Evolutionary conservation across 1,284 basidiomycete genomes (phyloP), one percentile per base, ranked within the genome.

Genomic region (Microbotryomycetes sp.): DNA sequence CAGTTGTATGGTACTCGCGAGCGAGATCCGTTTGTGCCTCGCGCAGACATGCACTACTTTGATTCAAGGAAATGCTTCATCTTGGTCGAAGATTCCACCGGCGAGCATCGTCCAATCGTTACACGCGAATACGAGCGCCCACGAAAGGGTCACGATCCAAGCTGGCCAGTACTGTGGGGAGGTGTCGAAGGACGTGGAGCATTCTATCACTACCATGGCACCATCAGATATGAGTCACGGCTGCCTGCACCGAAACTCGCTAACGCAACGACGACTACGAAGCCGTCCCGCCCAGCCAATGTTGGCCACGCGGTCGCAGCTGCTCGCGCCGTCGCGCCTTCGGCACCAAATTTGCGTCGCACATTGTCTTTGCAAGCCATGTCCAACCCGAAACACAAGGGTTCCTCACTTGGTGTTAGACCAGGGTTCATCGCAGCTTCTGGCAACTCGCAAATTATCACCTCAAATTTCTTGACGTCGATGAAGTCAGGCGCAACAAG

Each of bases 371-470:
- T 68, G 15, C 58, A 66, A 26, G 62, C 52, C 28, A 56, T 66
- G 45, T 28, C n/a, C 54, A 61, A 60, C 54, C 49, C 1, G 53
- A 4, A 47, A 23, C 3, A 28, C 26, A 30, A 32, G 42, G 22
- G 15, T 32, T 26, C 52, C 12, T n/a, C 47, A 12, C 15, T 50
- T 23, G 54, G 23, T 5, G 22, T n/a, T 47, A 49, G 30, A 58
- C 42, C 45, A 49, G 81, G 80, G 22, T 91, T 87, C 72, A 81
- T 88, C 63, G 89, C 91, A 51, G 92, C 92, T 4, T 96, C 92
- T 1, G 92, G 92, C 19, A 98, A 99, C 77, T 94, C 90, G 68
- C 89, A 97, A 54, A 82, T 84, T 48, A 86, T 97, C 72, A 92
- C 94, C 2, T 93, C 90, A 14, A 88, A 87, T 49, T 85, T 87